Base-by-base conservation (phyloP, 768 basidiomycete species). In the Piloderma croceum region DNA sequence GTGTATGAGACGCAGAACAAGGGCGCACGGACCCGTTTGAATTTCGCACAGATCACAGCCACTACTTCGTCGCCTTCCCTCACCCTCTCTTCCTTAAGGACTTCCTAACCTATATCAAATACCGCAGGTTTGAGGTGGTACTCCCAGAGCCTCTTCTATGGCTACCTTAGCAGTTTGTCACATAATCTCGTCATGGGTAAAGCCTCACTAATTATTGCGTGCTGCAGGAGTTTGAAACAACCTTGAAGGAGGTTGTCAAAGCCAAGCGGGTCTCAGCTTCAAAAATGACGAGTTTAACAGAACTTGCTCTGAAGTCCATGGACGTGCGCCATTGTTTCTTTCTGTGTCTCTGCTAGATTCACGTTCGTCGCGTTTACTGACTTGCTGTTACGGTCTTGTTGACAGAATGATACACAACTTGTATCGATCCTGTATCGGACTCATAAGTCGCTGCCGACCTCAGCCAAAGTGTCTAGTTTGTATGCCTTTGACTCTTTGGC, bases 401-500 rank as follows among this genome's bases (percentile, higher is more conserved):
- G 41, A 11, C 53, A 96, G 89, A 65, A 83, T 45, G 90, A 94
- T 62, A 85, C 88, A 3, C 77, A 90, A 52, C 71, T 98, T 36
- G 86, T 97, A 38, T 88, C 91, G 21, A 75, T 81, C 38, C 74
- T 98, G 24, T 96, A 89, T 62, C 84, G 88, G 42, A 85, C 83
- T 7, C 93, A 97, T 68, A 90, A 86, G 61, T 75, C 81, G 7
- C 70, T 94, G 24, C 65, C 79, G 4, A 61, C 76, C 12, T 51
- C 72, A 9, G 70, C 74, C 47, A 94, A 97, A 59, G 76, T 93
- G 44, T 80, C 78, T 27, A 91, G 90, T 64, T 71, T 99, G 36
- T 99, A 98, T 63, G 80, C 84, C 29, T 89, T 99, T 58, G 93
- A 99, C 64, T 88, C 93, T 15, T 73, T 99, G 45, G 77, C 90